Base-by-base conservation (phyloP, 352 stramenopile species). In the Phytopythium oedochilum region DNA sequence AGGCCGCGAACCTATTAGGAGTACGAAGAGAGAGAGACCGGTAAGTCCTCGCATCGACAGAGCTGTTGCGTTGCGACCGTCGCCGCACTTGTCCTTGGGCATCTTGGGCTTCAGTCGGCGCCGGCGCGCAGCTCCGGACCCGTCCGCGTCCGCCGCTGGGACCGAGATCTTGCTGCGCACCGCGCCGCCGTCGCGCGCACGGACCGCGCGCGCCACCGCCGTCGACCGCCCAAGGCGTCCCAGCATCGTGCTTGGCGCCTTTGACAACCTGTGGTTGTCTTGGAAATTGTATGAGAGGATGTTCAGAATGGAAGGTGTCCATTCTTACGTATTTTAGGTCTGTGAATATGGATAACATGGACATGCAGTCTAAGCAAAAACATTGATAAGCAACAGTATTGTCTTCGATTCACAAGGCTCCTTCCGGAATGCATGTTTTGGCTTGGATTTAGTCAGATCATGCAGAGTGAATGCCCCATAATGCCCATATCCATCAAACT, bases 1-100 rank as follows among this genome's bases (percentile, higher is more conserved):
- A 53, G 26, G 57, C 60, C 2, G 56, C 42, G 44, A 92, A 92
- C 57, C 83, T 92, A n/a, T n/a, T n/a, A n/a, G n/a, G n/a, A n/a
- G n/a, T n/a, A n/a, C n/a, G n/a, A n/a, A n/a, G n/a, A n/a, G n/a
- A n/a, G n/a, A n/a, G n/a, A n/a, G n/a, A n/a, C n/a, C n/a, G n/a
- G n/a, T 26, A 55, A 36, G 32, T 36, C 7, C 40, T 48, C 18
- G 42, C 15, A 23, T 2, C 0, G 14, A 31, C 20, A 59, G n/a
- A n/a, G n/a, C n/a, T n/a, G n/a, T n/a, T n/a, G n/a, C n/a, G n/a
- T n/a, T n/a, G n/a, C n/a, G n/a, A n/a, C n/a, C n/a, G n/a, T n/a
- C n/a, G n/a, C 64, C 66, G 26, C 36, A 85, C 74, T 81, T 85
- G 70, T 78, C 64, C 31, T 78, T 76, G 23, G 74, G 29, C 47